Percentiles rank a stretch among this genome's conserved stretches.
phyloP scores from a whole-genome alignment of 2,329 filamentous ascomycete species.

The Clonostachys rosea region DNA sequence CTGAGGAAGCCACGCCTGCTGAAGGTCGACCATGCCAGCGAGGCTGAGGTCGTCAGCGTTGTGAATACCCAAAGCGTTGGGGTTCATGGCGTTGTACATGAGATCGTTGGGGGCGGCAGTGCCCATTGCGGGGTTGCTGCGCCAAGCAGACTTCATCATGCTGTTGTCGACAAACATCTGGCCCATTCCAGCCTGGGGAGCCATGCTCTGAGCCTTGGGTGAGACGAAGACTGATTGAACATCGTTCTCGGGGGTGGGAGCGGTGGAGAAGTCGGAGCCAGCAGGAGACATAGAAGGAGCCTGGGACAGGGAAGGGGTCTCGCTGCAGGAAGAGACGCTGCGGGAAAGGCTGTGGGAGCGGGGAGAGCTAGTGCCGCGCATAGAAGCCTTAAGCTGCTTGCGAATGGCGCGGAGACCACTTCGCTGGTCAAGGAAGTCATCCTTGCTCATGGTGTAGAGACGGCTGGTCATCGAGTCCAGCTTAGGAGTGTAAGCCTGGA shows the following conservation, averaged over 20 bases:
- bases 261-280: background rate
- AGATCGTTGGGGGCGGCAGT: constrained; percentile 9
- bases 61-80: constrained; percentile 8
- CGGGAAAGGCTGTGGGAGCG: background rate
- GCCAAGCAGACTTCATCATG: constrained; percentile 12
- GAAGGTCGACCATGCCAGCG: constrained; percentile 13
- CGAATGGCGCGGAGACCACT: constrained; percentile 12
- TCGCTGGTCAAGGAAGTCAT: constrained; percentile 17
- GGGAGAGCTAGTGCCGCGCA: constrained; percentile 6
- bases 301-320: background rate
- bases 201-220: constrained; percentile 3
- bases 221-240: constrained; percentile 2
- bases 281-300: background rate
- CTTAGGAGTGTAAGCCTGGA: constrained; percentile 12
- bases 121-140: background rate
- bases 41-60: constrained; percentile 12
- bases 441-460: constrained; percentile 17
- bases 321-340: constrained; percentile 1
- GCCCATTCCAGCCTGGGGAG: constrained; percentile 6
- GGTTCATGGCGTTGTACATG: constrained; percentile 12
- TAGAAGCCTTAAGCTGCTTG: constrained; percentile 19
- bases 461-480: constrained; percentile 14
- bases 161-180: constrained; percentile 8
- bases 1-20: constrained; percentile 18
- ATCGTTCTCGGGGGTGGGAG: constrained; percentile 1